Evolutionary conservation across 768 basidiomycete genomes (phyloP), one percentile per base, ranked within the genome.

Genomic region (Crassisporium funariophilum): DNA sequence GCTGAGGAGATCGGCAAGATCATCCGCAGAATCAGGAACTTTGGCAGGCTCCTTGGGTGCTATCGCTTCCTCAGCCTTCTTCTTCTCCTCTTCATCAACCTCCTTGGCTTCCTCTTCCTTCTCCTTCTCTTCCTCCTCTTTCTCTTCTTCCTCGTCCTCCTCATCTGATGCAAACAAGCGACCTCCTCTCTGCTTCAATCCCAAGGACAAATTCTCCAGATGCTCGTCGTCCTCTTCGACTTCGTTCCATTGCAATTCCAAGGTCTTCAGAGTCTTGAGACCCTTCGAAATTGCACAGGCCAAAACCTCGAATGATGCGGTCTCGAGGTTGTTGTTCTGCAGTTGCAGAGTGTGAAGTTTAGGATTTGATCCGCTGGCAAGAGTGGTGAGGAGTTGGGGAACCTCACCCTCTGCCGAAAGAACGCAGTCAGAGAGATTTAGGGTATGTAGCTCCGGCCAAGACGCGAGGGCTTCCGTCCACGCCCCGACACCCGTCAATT

Each of bases 191-290:
- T 74, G 74, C 61, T 78, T 82, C 60, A 91, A 66, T 44, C 77
- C 72, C 36, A 75, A 63, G 10, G 65, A 66, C 42, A 91, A 65
- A 38, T 76, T 70, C 46, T 78, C 75, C 13, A 88, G 55, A 53
- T 77, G 68, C 51, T 83, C 86, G 38, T 83, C 83, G 21, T 86
- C 84, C 43, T 89, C 91, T 35, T 91, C 88, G 47, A 82, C 76
- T 10, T 95, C 94, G 57, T 95, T 98, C 71, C 90, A 92, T 60
- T 95, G 94, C 49, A 98, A 59, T 64, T 98, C 95, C 42, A 98
- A 66, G 44, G 65, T 72, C 68, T 70, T 83, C 35, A 99, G 66
- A 29, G 67, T 67, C 19, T 71, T 65, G 36, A 94, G 64, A 33
- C 83, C 80, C 33, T 74, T 70, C 16, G 73, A 71, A 45, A 98